Evolutionary conservation across 1,284 basidiomycete genomes (phyloP).

Genomic region (Ustilago crameri): DNA sequence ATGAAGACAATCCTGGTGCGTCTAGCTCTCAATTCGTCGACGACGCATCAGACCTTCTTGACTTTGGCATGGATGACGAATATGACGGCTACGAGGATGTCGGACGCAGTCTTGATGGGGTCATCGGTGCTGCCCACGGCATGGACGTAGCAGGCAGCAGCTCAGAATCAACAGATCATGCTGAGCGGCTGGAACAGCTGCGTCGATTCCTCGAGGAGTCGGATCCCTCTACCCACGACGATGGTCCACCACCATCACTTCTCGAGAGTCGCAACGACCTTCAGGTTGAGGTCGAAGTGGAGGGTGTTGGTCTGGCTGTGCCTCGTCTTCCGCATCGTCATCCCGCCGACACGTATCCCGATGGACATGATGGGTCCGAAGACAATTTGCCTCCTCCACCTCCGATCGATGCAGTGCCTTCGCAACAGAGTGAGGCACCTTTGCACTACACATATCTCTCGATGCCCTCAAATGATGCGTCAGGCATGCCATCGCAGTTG

Average conservation of each 20-base stretch:
- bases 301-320: constrained; percentile 59
- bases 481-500: neutral
- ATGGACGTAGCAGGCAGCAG: constrained; percentile 18
- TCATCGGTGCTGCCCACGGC: constrained; percentile 27
- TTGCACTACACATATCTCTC: constrained; percentile 10
- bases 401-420: constrained; percentile 21
- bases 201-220: constrained; percentile 38
- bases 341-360: constrained; percentile 32
- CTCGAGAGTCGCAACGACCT: constrained; percentile 56
- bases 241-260: constrained; percentile 53
- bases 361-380: neutral
- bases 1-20: constrained; percentile 8
- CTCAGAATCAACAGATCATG: constrained; percentile 22
- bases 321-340: constrained; percentile 33
- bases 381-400: constrained; percentile 26
- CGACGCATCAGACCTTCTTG: constrained; percentile 18
- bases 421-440: neutral
- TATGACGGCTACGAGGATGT: constrained; percentile 63
- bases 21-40: constrained; percentile 18
- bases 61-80: constrained; percentile 52
- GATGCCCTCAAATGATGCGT: neutral
- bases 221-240: constrained; percentile 23
- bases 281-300: constrained; percentile 62
- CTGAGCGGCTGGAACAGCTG: constrained; percentile 41
- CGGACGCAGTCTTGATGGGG: constrained; percentile 33